Conservation (phyloP, 306 rosid genomes). For the Pyrus communis region DNA sequence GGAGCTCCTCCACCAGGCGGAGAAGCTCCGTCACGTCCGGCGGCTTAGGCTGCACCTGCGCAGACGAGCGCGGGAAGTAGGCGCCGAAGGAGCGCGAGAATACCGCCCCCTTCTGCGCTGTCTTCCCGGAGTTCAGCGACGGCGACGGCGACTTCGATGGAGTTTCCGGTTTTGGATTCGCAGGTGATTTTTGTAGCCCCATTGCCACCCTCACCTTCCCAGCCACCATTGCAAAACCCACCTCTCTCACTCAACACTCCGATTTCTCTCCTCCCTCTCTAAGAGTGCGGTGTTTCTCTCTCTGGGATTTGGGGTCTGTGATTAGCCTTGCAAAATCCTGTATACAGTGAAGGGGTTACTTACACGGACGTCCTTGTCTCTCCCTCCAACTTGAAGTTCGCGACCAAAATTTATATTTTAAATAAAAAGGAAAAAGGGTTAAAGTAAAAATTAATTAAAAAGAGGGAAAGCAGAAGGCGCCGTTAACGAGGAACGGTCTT, state of each 20-base stretch:
- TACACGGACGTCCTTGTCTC: constrained; percentile 47
- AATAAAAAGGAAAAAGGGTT: background rate
- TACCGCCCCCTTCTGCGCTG: constrained; percentile 51
- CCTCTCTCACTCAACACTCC: background rate
- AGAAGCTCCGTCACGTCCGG: constrained; percentile 88
- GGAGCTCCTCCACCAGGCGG: constrained; percentile 76
- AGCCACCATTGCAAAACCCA: constrained; percentile 52
- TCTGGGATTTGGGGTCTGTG: background rate
- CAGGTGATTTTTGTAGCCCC: constrained; percentile 77
- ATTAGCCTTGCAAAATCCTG: constrained; percentile 30
- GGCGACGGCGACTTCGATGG: constrained; percentile 57
- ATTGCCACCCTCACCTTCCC: constrained; percentile 81
- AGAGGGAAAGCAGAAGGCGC: constrained; percentile 25
- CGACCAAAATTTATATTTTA: background rate
- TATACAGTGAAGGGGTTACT: constrained; percentile 5
- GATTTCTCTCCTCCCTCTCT: constrained; percentile 2
- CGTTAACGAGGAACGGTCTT: constrained; percentile 84
- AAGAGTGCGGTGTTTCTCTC: background rate
- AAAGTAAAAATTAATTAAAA: too few species aligned
- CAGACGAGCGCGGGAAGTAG: constrained; percentile 87
- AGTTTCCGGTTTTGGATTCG: constrained; percentile 30
- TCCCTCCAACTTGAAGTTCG: constrained; percentile 10
- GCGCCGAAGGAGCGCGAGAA: constrained; percentile 82
- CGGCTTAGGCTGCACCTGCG: constrained; percentile 93
- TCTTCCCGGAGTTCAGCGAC: constrained; percentile 41